phyloP scores from a whole-genome alignment of 192 early-diverging fungal genomes.

The Bifiguratus adelaidae region DNA sequence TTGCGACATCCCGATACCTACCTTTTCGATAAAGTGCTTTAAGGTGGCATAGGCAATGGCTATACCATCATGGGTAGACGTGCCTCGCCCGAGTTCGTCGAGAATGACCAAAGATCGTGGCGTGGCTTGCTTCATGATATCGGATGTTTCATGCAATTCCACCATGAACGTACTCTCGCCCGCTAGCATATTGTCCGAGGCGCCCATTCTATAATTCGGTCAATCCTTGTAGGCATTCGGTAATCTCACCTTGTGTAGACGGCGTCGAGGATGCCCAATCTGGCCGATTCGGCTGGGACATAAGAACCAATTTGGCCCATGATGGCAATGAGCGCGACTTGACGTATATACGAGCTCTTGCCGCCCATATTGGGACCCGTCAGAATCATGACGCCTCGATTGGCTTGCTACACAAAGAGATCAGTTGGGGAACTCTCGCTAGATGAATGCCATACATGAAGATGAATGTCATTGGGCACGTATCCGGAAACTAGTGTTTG shows the following conservation, averaged over 20 bases:
- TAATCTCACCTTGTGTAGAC: constrained; percentile 51
- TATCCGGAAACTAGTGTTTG: constrained; percentile 23
- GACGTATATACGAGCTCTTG: constrained; percentile 55
- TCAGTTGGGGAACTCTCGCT: constrained; percentile 3
- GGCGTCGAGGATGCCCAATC: constrained; percentile 56
- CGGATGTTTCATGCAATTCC: constrained; percentile 60
- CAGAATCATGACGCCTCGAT: constrained; percentile 26
- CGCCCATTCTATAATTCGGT: constrained; percentile 34
- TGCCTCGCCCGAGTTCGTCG: constrained; percentile 77
- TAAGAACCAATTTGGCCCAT: constrained; percentile 69
- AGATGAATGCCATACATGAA: constrained; percentile 11
- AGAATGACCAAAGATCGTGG: constrained; percentile 55
- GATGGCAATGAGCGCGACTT: constrained; percentile 41
- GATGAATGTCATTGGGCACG: constrained; percentile 52
- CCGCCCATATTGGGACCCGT: constrained; percentile 80
- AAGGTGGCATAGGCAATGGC: constrained; percentile 61
- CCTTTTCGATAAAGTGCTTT: constrained; percentile 32
- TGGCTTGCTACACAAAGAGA: neutral
- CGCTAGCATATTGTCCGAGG: constrained; percentile 51
- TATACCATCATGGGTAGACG: constrained; percentile 61
- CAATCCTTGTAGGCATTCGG: no score
- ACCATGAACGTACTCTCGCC: constrained; percentile 76
- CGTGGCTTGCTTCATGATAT: constrained; percentile 58
- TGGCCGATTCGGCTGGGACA: constrained; percentile 56
- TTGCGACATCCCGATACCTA: neutral